Base-by-base conservation (phyloP, 129 eudicot genomes). In the Heracleum sosnowskyi region DNA sequence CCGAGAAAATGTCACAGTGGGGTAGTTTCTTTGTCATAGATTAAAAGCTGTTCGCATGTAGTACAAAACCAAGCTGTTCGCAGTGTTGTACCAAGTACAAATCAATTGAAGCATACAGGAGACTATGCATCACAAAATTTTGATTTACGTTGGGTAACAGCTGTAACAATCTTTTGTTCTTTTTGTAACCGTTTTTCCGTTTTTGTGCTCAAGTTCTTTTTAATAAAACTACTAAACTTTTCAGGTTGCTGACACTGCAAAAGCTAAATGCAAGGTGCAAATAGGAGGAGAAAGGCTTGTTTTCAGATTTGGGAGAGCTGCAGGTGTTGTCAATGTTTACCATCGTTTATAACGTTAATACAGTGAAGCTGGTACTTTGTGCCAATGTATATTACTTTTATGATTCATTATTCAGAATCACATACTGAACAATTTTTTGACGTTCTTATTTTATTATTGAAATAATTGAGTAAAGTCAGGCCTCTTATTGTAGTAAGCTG, bases 1-100 rank as follows among this genome's bases (percentile, higher is more conserved):
- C 44, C 80, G 80, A 7, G 89, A 92, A 81, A 88, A 45, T 45
- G 85, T 77, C 51, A 88, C 87, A 87, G 92, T 85, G 31, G 92
- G 81, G 55, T 91, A 86, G 83, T 34, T 28, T 36, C 41, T 26
- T 42, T 12, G 70, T 45, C 78, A 28, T 76, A 57, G 31, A 53
- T 17, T 17, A 29, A 24, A 29, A 76, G 49, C 35, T 76, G 33
- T 75, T 12, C 73, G 69, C 78, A 81, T 51, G 47, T 31, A 49
- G 47, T 79, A 62, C 39, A 20, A 16, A 8, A 78, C 22, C 34
- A 37, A 22, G 70, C 12, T 1, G n/a, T n/a, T n/a, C n/a, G 71
- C 69, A 36, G 70, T 0, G 42, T 7, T 17, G 72, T 53, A 60
- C 46, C n/a, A 22, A 53, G 68, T 37, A 60, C 71, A 33, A 11